phyloP scores from a whole-genome alignment of 768 basidiomycete species.

The Termitomyces sp. region DNA sequence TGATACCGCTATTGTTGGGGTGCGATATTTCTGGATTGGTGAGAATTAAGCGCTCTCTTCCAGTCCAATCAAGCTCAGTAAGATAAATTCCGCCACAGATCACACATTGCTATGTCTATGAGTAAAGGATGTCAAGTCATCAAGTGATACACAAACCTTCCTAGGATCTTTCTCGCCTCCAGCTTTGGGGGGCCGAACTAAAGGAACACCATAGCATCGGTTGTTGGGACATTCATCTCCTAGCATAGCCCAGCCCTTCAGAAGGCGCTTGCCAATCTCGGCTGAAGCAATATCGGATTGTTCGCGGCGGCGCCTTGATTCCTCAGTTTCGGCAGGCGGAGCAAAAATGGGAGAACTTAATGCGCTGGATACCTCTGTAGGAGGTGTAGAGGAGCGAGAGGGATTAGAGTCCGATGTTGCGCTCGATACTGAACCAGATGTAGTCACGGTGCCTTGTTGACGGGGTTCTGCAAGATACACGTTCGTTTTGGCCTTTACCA shows the following conservation, averaged over 20 bases:
- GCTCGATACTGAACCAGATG: slow-evolving; percentile 35
- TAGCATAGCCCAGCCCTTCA: slow-evolving; percentile 90
- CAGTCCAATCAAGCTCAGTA: slow-evolving; percentile 50
- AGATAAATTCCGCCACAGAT: slow-evolving; percentile 64
- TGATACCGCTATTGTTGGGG: not conserved
- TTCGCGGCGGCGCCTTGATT: slow-evolving; percentile 64
- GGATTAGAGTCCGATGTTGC: slow-evolving; percentile 47
- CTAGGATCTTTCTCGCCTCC: slow-evolving; percentile 60
- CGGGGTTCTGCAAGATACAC: slow-evolving; percentile 12
- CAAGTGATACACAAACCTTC: slow-evolving; percentile 47
- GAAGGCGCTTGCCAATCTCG: slow-evolving; percentile 73
- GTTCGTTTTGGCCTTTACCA: not conserved
- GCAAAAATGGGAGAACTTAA: slow-evolving; percentile 64
- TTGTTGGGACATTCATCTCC: slow-evolving; percentile 77
- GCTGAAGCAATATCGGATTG: slow-evolving; percentile 81
- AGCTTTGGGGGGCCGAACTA: slow-evolving; percentile 72
- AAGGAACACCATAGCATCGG: slow-evolving; percentile 77
- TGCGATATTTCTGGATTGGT: slow-evolving; percentile 6
- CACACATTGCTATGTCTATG: slow-evolving; percentile 65
- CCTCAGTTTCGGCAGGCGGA: slow-evolving; percentile 64
- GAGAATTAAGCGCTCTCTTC: slow-evolving; percentile 44
- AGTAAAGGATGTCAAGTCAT: not conserved
- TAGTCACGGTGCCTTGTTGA: slow-evolving; percentile 8
- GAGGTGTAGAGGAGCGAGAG: slow-evolving; percentile 73
- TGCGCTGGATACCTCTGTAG: slow-evolving; percentile 68